Conservation (phyloP, 768 basidiomycete species). For the Obba rivulosa region DNA sequence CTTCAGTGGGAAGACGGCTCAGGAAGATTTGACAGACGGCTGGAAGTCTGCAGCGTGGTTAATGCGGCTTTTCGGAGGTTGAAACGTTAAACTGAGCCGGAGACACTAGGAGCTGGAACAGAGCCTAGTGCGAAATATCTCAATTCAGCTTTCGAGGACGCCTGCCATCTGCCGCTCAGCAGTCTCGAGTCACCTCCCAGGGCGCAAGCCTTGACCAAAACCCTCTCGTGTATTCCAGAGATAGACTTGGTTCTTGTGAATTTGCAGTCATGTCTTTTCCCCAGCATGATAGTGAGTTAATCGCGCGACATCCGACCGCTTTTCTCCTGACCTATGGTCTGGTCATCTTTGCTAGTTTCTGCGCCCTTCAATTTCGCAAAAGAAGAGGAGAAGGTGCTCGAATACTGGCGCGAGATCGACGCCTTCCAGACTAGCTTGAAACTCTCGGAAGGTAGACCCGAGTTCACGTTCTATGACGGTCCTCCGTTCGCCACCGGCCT, state of each 20-base stretch:
- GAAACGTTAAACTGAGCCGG: no score
- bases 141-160: neutral
- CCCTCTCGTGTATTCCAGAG: neutral
- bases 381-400: slow-evolving; percentile 86
- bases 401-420: slow-evolving; percentile 94
- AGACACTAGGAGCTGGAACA: neutral
- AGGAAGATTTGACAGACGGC: no score
- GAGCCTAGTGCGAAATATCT: neutral
- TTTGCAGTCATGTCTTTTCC: slow-evolving; percentile 22
- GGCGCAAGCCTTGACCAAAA: neutral
- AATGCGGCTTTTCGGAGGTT: no score
- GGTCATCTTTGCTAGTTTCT: slow-evolving; percentile 47
- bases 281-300: slow-evolving; percentile 22
- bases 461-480: slow-evolving; percentile 95
- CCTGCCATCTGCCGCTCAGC: neutral
- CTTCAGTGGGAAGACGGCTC: no score
- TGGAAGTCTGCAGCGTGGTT: no score
- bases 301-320: neutral
- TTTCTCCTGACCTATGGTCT: neutral
- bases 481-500: slow-evolving; percentile 96
- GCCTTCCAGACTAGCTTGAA: slow-evolving; percentile 94
- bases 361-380: slow-evolving; percentile 76
- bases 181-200: neutral
- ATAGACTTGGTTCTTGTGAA: neutral
- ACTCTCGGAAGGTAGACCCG: slow-evolving; percentile 85